Evolutionary conservation across 352 stramenopile genomes (phyloP), one percentile per base, ranked within the genome.

Genomic region (Globisporangium nagaii): DNA sequence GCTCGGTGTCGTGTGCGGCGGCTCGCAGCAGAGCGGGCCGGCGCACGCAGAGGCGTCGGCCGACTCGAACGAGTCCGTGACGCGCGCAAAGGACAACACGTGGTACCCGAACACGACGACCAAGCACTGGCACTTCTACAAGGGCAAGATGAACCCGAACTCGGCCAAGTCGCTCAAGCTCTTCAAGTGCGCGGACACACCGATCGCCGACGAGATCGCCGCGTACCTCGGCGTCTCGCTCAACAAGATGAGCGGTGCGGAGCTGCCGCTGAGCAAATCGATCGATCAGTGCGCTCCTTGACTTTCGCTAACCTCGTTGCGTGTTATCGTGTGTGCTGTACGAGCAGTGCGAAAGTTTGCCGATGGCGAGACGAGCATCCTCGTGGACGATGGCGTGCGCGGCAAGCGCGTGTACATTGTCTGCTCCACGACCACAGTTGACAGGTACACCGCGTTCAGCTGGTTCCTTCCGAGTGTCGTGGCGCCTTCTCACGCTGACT

Each of bases 51-150:
- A 66, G 31, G 50, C 56, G 0, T 62, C 41, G 0, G 49, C 24
- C 7, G 60, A 70, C 10, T 20, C 44, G 19, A 10, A 37, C 28
- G 49, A 36, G 6, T 13, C 55, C 2, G 56, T 63, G 24, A 68
- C 65, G 35, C 20, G 46, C 30, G 44, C 68, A 22, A 51, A 65
- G 20, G 67, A 73, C 43, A 65, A 66, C 30, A 58, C 62, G 51
- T 92, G 81, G 77, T 82, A 80, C 55, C 81, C 79, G 17, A 88
- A 92, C 68, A 86, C 73, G 15, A 94, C 81, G 45, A 94, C 84
- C 44, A 90, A 88, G 62, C 72, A 90, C 71, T 94, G 84, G 84
- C 81, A 94, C 61, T 93, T 93, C 46, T 94, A 94, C 73, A 80
- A 77, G 53, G 84, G 84, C 45, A 94, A 93, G 66, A 83, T 93